These are phyloP conservation scores for Rhynchosporium agropyri DNA, from an alignment of 2,329 filamentous ascomycete species.

Conservation along the genomic window DNA sequence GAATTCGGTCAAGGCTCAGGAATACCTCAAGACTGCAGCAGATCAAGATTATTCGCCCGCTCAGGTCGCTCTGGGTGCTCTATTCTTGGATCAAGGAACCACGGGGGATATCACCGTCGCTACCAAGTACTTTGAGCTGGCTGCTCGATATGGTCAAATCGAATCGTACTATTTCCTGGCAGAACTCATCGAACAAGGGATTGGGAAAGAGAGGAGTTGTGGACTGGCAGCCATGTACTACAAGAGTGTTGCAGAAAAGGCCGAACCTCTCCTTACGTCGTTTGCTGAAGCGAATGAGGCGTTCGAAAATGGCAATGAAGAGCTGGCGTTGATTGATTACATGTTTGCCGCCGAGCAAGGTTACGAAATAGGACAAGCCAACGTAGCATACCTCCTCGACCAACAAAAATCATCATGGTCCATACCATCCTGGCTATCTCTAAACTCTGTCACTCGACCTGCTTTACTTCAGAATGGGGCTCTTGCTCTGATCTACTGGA, in stretches of 20 bases:
- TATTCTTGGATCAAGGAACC: constrained; percentile 70
- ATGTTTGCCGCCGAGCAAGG: constrained; percentile 78
- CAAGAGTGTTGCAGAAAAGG: constrained; percentile 61
- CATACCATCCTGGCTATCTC: constrained; percentile 43
- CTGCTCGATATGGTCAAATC: constrained; percentile 67
- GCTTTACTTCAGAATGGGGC: constrained; percentile 58
- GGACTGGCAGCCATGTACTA: constrained; percentile 69
- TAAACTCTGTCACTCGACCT: constrained; percentile 44
- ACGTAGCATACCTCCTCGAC: constrained; percentile 73
- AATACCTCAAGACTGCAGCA: constrained; percentile 67
- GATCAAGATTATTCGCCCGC: constrained; percentile 69
- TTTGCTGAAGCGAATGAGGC: constrained; percentile 69
- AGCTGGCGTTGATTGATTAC: constrained; percentile 64
- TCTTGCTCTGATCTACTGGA: constrained; percentile 80
- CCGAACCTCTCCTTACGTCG: constrained; percentile 59
- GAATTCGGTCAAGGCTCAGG: constrained; percentile 62
- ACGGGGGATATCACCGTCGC: constrained; percentile 51
- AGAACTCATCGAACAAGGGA: constrained; percentile 66
- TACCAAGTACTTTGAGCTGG: constrained; percentile 70
- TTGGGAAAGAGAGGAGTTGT: constrained; percentile 68
- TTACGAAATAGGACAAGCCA: constrained; percentile 70
- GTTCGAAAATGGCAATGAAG: constrained; percentile 64
- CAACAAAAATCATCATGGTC: constrained; percentile 58
- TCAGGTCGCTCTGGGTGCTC: constrained; percentile 66
- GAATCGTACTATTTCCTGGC: constrained; percentile 75